Base-by-base conservation (phyloP, 257 asterid species). In the Petrea volubilis region DNA sequence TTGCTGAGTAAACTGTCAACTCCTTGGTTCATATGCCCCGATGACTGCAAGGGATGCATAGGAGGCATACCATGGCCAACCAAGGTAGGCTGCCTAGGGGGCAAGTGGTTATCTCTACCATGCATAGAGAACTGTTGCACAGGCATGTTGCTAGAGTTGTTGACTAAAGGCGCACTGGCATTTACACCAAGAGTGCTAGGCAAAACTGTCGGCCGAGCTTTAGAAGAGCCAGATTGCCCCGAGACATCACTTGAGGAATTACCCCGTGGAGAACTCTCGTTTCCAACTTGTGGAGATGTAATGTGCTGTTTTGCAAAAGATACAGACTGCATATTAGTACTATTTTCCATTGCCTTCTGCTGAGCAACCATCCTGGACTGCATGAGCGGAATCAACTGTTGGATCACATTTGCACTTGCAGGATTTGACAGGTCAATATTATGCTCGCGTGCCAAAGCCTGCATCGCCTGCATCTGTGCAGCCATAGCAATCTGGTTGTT, bases 371-470 rank as follows among this genome's bases (percentile, higher is more conserved):
- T 87, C 80, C 95, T 84, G 75, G 94, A 82, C 80, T 95, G 99
- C 93, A 95, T 81, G 51, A 84, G 72, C 17, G 93, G 93, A 66
- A 86, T 70, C 40, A 95, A 85, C 72, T 95, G 99, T 17, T 96
- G 89, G 60, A 92, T 79, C 72, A 88, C 67, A 80, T 73, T 84
- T 58, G 96, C 98, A 86, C 88, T 90, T 38, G 94, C 92, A 70
- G 99, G 99, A 78, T 83, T 77, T 46, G 98, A 88, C 80, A 92
- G 85, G 77, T 95, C 98, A 78, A 95, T 89, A 77, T 87, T 90
- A 80, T 86, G 97, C 70, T 92, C 99, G 73, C 79, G 87, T 7
- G 97, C 99, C 83, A 92, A 78, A 61, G 96, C 96, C 82, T 94
- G 96, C 79, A 90, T 77, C 49, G 96, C 90, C 76, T 91, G 99